Evolutionary conservation across 345 rosid species (phyloP).

Genomic region (Citropsis articulata): DNA sequence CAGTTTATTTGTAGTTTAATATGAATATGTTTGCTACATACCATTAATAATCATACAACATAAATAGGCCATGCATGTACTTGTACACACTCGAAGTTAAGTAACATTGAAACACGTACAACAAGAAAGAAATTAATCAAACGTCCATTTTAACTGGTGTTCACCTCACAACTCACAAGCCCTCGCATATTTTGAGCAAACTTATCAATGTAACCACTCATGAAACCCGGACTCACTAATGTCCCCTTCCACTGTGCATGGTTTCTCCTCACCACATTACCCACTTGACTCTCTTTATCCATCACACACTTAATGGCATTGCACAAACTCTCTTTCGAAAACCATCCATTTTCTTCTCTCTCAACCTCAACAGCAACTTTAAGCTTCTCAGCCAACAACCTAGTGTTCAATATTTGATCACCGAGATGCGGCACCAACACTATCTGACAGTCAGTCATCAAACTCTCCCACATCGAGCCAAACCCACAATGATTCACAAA

Average conservation of each 20-base stretch:
- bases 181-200: conserved; percentile 36
- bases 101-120: too few species aligned
- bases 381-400: conserved; percentile 50
- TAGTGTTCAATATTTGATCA: conserved; percentile 64
- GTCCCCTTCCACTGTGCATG: conserved; percentile 39
- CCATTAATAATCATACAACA: too few species aligned
- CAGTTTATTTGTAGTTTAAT: too few species aligned
- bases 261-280: conserved; percentile 38
- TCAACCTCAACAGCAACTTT: conserved; percentile 58
- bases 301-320: conserved; percentile 46
- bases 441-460: conserved; percentile 55
- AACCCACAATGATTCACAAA: conserved; percentile 74
- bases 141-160: too few species aligned
- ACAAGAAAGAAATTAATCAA: too few species aligned
- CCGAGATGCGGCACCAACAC: conserved; percentile 56
- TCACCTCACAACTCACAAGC: conserved; percentile 15
- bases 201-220: conserved; percentile 37
- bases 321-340: conserved; percentile 44
- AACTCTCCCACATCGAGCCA: conserved; percentile 74
- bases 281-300: conserved; percentile 42
- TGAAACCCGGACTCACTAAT: conserved; percentile 28
- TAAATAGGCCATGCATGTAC: too few species aligned
- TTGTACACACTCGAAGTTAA: too few species aligned
- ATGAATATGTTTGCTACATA: too few species aligned
- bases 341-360: conserved; percentile 52